phyloP scores from a whole-genome alignment of 2,329 filamentous ascomycete species.

The Salinomyces thailandicus region DNA sequence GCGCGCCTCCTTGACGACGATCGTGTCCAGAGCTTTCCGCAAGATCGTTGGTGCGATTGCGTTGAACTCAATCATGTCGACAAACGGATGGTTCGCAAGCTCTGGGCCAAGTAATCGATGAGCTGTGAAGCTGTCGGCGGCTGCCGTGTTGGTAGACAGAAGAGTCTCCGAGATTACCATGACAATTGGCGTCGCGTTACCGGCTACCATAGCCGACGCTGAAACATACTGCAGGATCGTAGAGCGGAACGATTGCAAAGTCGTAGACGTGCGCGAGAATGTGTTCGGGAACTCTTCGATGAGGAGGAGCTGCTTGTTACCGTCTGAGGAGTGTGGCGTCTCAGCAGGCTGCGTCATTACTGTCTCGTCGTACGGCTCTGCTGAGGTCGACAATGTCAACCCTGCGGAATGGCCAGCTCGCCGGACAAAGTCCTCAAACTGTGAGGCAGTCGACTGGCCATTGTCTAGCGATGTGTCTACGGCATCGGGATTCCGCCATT shows the following conservation, averaged over 20 bases:
- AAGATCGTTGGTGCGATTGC: conserved; percentile 78
- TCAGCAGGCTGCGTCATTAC: neutral
- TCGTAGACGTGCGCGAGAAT: conserved; percentile 34
- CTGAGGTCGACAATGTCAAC: conserved; percentile 40
- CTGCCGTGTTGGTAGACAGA: conserved; percentile 71
- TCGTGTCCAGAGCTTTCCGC: conserved; percentile 68
- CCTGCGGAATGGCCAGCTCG: conserved; percentile 71
- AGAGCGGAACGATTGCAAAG: conserved; percentile 50
- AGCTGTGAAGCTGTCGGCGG: conserved; percentile 84
- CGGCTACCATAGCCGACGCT: conserved; percentile 22
- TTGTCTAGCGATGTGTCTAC: conserved; percentile 50
- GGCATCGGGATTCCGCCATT: conserved; percentile 79
- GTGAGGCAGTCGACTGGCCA: conserved; percentile 59
- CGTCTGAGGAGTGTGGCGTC: neutral
- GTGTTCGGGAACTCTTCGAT: conserved; percentile 44
- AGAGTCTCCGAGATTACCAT: conserved; percentile 88
- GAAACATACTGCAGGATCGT: conserved; percentile 67
- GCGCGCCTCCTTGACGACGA: conserved; percentile 76
- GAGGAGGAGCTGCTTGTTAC: conserved; percentile 31
- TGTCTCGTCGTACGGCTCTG: conserved; percentile 2
- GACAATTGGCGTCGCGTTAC: conserved; percentile 51
- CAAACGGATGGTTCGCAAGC: conserved; percentile 69
- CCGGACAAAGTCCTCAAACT: conserved; percentile 87
- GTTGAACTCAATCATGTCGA: conserved; percentile 83
- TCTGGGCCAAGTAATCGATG: conserved; percentile 81